Conservation (phyloP, 2,329 filamentous ascomycete species). For the Ophiostoma australiae region DNA sequence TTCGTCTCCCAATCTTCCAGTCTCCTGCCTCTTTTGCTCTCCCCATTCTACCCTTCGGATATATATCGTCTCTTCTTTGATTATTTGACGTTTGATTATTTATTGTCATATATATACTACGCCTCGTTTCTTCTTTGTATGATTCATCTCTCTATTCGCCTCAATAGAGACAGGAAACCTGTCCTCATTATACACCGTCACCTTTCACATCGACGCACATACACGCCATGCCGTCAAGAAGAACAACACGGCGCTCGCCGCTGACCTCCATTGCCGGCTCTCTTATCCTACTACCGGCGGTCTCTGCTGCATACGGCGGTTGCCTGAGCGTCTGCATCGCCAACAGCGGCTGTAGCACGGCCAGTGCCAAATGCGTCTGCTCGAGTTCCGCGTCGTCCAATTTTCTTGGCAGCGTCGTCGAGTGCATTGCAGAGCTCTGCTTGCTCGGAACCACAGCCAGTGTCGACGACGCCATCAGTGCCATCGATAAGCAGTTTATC, state of each 20-base stretch:
- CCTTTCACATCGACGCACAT: background rate
- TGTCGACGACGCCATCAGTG: constrained; percentile 17
- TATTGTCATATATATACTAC: background rate
- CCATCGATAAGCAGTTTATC: constrained; percentile 21
- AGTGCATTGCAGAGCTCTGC: constrained; percentile 26
- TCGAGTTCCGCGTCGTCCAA: background rate
- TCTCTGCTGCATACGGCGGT: constrained; percentile 21
- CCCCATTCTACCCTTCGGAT: background rate
- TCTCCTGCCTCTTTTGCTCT: background rate
- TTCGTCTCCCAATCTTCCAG: background rate
- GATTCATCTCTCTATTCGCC: background rate
- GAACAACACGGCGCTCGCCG: background rate
- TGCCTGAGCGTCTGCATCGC: constrained; percentile 26
- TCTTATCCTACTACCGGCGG: constrained; percentile 5
- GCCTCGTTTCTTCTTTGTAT: background rate
- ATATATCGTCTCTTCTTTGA: background rate
- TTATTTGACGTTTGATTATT: background rate
- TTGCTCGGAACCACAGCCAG: constrained; percentile 15
- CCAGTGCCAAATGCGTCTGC: constrained; percentile 26
- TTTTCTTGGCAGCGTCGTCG: constrained; percentile 26
- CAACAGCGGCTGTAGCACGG: constrained; percentile 24
- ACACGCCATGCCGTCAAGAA: background rate
- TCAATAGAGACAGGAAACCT: background rate
- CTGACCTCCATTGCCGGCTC: background rate
- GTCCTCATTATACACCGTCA: background rate